Evolutionary conservation across 2,329 filamentous ascomycete genomes (phyloP).

Genomic region (Fusarium cicatricum): DNA sequence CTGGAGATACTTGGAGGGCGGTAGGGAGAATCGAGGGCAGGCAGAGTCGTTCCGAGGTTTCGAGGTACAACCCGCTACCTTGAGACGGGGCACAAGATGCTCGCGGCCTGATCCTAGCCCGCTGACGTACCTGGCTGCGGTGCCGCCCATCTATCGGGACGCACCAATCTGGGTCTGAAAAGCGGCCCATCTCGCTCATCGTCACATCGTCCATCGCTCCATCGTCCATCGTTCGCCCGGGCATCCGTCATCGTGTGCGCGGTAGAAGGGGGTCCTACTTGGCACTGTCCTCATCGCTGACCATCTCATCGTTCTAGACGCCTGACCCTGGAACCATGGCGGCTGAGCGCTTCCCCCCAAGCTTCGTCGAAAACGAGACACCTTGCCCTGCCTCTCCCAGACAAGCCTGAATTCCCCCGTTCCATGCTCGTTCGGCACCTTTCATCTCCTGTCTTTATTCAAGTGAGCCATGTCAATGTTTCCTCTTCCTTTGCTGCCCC

Average conservation of each 20-base stretch:
- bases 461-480: slow-evolving; percentile 29
- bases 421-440: slow-evolving; percentile 1
- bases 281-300: slow-evolving; percentile 4
- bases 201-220: slow-evolving; percentile 20
- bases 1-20: slow-evolving; percentile 12
- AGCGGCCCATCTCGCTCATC: slow-evolving; percentile 35
- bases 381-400: neutral
- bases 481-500: slow-evolving; percentile 17
- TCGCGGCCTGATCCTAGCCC: slow-evolving; percentile 27
- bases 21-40: slow-evolving; percentile 6
- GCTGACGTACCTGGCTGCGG: slow-evolving; percentile 41
- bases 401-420: neutral
- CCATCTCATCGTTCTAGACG: slow-evolving; percentile 19
- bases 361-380: neutral
- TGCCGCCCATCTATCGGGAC: slow-evolving; percentile 35
- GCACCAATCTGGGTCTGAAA: slow-evolving; percentile 32
- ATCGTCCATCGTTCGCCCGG: slow-evolving; percentile 14
- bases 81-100: slow-evolving; percentile 7
- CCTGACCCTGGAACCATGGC: neutral
- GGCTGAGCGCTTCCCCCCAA: slow-evolving; percentile 4
- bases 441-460: slow-evolving; percentile 19
- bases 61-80: slow-evolving; percentile 4
- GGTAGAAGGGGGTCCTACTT: neutral
- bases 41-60: neutral
- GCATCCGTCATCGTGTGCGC: slow-evolving; percentile 9